A percentile compares a stretch with the other conserved stretches of the same genome.
Evolutionary conservation across 2,329 filamentous ascomycete genomes (phyloP).

Genomic region (Aureobasidium leucospermi): DNA sequence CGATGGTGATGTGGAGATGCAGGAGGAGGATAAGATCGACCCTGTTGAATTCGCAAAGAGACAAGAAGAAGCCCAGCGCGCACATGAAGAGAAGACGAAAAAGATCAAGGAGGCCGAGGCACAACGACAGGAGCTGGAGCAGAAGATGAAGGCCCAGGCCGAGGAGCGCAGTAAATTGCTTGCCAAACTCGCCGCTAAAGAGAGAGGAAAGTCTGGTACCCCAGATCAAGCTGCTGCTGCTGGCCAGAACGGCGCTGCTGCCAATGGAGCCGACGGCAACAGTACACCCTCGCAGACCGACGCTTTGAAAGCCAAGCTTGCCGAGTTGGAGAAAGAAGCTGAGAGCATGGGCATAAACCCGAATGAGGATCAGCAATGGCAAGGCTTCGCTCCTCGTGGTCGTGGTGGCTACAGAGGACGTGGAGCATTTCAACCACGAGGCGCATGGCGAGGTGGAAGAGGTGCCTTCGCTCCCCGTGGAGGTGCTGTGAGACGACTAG

Average conservation of each 20-base stretch:
- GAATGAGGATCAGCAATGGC: conserved; percentile 31
- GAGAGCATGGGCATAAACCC: conserved; percentile 61
- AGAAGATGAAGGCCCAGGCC: conserved; percentile 55
- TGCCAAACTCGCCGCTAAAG: conserved; percentile 43
- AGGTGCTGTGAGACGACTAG: conserved; percentile 56
- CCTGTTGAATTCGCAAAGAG: conserved; percentile 60
- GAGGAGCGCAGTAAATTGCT: conserved; percentile 59
- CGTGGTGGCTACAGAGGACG: conserved; percentile 36
- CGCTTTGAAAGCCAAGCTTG: conserved; percentile 62
- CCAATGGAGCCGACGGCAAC: conserved; percentile 23
- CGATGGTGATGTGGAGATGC: conserved; percentile 22
- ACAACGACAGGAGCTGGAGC: conserved; percentile 57
- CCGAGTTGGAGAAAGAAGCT: conserved; percentile 66
- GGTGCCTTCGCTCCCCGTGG: conserved; percentile 36
- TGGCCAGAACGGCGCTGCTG: conserved; percentile 19
- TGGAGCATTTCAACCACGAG: conserved; percentile 33
- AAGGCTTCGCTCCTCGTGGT: conserved; percentile 34
- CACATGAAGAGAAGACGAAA: conserved; percentile 57
- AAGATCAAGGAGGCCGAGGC: conserved; percentile 57
- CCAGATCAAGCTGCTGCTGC: conserved; percentile 20
- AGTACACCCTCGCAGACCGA: conserved; percentile 48
- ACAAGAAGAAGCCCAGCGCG: conserved; percentile 65
- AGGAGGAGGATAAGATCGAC: conserved; percentile 53
- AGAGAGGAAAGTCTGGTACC: conserved; percentile 22
- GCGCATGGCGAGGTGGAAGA: conserved; percentile 39